Evolutionary conservation across 129 eudicot genomes (phyloP).

Genomic region (Apium graveolens): DNA sequence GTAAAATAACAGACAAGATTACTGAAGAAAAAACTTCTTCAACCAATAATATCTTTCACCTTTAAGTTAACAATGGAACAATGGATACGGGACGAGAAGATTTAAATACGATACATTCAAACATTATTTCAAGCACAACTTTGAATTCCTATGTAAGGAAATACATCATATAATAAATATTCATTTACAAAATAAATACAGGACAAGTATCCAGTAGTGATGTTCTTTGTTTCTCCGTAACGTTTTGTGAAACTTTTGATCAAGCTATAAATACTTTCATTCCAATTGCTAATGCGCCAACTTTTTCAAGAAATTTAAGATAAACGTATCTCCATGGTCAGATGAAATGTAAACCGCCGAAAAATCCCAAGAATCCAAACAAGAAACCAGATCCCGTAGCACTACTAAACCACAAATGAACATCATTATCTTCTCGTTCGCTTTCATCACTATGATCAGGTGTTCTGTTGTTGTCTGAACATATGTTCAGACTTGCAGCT

Average conservation of each 20-base stretch:
- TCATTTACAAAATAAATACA: too few relatives aligned
- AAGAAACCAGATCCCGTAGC: not conserved
- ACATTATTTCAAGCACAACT: too few relatives aligned
- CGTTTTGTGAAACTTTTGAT: not conserved
- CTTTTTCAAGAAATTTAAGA: not conserved
- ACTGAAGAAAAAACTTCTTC: too few relatives aligned
- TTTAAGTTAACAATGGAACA: too few relatives aligned
- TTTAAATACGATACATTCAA: too few relatives aligned
- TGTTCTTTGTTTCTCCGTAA: too few relatives aligned
- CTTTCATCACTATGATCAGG: not conserved
- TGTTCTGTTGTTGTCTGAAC: not conserved
- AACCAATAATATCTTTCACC: too few relatives aligned
- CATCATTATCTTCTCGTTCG: not conserved
- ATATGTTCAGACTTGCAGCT: not conserved
- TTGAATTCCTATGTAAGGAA: too few relatives aligned
- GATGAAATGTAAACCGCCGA: not conserved
- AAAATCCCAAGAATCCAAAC: conserved; percentile 2
- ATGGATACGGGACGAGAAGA: too few relatives aligned
- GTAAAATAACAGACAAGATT: too few relatives aligned
- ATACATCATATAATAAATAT: too few relatives aligned
- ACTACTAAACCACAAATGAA: not conserved
- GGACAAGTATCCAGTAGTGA: too few relatives aligned
- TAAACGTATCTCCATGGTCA: not conserved
- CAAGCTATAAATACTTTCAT: not conserved
- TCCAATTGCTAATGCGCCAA: not conserved